Conservation (phyloP, 306 rosid genomes). For the Prunus kanzakura region DNA sequence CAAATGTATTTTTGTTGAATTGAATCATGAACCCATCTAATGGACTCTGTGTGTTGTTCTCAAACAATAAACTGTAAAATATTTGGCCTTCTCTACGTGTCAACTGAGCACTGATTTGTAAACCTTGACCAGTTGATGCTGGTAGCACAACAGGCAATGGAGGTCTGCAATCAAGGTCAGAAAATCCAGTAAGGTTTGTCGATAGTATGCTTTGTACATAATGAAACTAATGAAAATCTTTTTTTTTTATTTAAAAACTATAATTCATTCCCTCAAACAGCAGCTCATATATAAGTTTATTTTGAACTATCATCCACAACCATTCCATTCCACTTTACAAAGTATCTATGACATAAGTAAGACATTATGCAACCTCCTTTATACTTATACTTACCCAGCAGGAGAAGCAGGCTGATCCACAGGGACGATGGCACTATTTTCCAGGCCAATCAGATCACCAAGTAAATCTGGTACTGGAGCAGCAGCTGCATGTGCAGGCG, state of each 20-base stretch:
- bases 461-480: slow-evolving; percentile 90
- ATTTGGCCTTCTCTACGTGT: slow-evolving; percentile 73
- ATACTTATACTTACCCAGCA: slow-evolving; percentile 66
- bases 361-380: slow-evolving; percentile 1
- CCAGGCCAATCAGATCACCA: slow-evolving; percentile 88
- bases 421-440: slow-evolving; percentile 72
- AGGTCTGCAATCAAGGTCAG: slow-evolving; percentile 53
- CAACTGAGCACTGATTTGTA: slow-evolving; percentile 95
- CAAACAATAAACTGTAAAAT: slow-evolving; percentile 76
- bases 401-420: slow-evolving; percentile 75
- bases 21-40: slow-evolving; percentile 98
- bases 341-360: background rate
- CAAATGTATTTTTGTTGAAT: slow-evolving; percentile 93
- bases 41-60: slow-evolving; percentile 74
- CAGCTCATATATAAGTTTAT: background rate
- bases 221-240: background rate
- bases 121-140: slow-evolving; percentile 85
- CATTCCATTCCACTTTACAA: slow-evolving; percentile 6
- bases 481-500: slow-evolving; percentile 54
- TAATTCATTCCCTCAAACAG: background rate
- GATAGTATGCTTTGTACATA: slow-evolving; percentile 8
- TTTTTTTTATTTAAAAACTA: background rate
- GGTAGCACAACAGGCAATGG: slow-evolving; percentile 79
- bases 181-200: slow-evolving; percentile 26
- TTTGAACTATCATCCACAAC: background rate